Conservation (phyloP, 139 green algal genomes). For the Tetraselmis chui region DNA sequence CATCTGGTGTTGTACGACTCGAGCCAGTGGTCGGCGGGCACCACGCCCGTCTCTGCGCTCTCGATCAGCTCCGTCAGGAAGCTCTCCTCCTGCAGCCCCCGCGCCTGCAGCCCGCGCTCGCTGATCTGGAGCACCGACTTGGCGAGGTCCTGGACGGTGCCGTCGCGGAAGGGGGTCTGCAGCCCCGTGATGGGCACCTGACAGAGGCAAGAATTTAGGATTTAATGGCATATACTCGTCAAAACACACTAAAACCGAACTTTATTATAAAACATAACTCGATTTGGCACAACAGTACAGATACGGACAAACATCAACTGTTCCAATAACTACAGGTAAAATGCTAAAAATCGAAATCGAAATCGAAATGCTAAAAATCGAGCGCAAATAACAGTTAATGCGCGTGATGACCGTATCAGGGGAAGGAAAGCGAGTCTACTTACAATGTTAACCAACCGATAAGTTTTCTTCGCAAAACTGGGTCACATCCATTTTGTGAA, state of each 20-base stretch:
- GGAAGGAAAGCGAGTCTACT: too few species aligned
- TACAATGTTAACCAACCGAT: too few species aligned
- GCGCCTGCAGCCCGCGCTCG: slow-evolving; percentile 64
- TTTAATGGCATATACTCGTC: not conserved
- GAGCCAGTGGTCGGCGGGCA: not conserved
- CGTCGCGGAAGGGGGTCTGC: slow-evolving; percentile 82
- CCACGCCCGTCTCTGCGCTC: slow-evolving; percentile 39
- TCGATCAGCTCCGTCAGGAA: slow-evolving; percentile 75
- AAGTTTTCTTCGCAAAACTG: too few species aligned
- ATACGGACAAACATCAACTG: not conserved
- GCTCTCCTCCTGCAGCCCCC: slow-evolving; percentile 68
- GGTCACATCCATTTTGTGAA: too few species aligned
- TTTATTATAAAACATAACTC: not conserved
- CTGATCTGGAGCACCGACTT: slow-evolving; percentile 68
- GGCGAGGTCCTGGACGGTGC: slow-evolving; percentile 75
- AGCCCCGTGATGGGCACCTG: slow-evolving; percentile 57
- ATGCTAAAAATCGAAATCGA: not conserved
- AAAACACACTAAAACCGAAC: not conserved
- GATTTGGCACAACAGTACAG: not conserved
- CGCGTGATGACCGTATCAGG: too few species aligned
- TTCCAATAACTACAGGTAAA: not conserved
- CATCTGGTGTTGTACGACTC: not conserved
- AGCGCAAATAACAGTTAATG: too few species aligned
- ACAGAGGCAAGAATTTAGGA: not conserved
- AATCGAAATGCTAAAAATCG: not conserved